Evolutionary conservation across 805 yeast genomes (phyloP).

Genomic region (Starmerella kuoi): DNA sequence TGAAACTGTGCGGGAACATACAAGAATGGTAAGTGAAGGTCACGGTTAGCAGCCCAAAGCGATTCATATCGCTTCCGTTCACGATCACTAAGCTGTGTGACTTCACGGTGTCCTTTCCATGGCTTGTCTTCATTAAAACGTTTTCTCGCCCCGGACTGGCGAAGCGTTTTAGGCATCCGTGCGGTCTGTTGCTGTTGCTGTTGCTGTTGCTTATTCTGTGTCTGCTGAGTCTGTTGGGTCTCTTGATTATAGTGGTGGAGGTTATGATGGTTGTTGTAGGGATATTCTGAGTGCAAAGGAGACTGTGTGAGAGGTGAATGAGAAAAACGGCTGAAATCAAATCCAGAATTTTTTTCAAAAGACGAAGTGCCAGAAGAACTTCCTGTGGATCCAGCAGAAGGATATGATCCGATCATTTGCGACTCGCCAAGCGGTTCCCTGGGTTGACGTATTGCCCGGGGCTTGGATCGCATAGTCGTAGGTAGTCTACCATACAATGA

Average conservation of each 20-base stretch:
- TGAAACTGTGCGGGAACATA: slow-evolving; percentile 10
- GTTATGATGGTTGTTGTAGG: too few relatives aligned
- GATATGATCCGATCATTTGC: too few relatives aligned
- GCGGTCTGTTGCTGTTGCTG: background rate
- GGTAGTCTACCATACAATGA: too few relatives aligned
- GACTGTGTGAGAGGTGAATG: too few relatives aligned
- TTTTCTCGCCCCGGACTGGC: slow-evolving; percentile 33
- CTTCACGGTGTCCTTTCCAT: slow-evolving; percentile 74
- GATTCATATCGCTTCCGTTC: slow-evolving; percentile 89
- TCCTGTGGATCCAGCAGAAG: too few relatives aligned
- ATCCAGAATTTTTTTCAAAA: background rate
- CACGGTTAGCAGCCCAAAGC: slow-evolving; percentile 83
- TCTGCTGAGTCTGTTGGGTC: too few relatives aligned
- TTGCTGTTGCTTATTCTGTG: too few relatives aligned
- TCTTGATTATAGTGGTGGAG: too few relatives aligned
- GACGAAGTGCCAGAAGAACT: background rate
- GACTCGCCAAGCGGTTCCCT: too few relatives aligned
- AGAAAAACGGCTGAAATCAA: background rate
- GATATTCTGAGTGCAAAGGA: too few relatives aligned
- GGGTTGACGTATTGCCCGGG: too few relatives aligned
- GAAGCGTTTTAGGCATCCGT: slow-evolving; percentile 22
- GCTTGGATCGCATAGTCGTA: too few relatives aligned
- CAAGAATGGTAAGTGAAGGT: slow-evolving; percentile 29
- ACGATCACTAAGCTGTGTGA: slow-evolving; percentile 33
- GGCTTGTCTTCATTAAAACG: slow-evolving; percentile 80